Base-by-base conservation (phyloP, 2,329 filamentous ascomycete species). In the Venturia effusa region DNA sequence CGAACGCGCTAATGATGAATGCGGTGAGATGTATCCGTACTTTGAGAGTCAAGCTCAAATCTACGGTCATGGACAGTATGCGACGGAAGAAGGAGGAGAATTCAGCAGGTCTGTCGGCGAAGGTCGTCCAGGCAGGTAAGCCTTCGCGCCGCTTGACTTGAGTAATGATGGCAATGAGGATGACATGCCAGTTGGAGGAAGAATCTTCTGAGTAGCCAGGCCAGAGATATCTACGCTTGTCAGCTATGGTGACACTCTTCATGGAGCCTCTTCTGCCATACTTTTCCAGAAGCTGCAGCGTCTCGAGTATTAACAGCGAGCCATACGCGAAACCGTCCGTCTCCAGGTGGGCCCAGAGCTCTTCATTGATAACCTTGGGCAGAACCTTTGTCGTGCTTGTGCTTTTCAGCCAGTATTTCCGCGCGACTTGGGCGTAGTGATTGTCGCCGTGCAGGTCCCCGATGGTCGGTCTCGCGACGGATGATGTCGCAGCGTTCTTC, bases 71-170 rank as follows among this genome's bases (percentile, higher is more conserved):
- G 40, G 92, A 94, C 1, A 97, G 82, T 37, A 96, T 84, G 68
- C 94, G 90, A 68, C 90, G 89, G 76, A 97, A 97, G 66, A 99
- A 83, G 68, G 82, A 84, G 13, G 93, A 92, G 79, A 99, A 99
- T 62, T 94, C 89, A 70, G 86, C 82, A 15, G 91, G 84, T 55
- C 87, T 85, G 69, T 88, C 83, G 68, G 85, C 81, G 75, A 99
- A 97, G 67, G 91, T 81, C 63, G 83, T 83, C 95, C 95, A 99
- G 72, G 89, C 89, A 70, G 91, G 86, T 63, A 97, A 80, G 71
- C 89, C 88, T 73, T 97, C 93, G 68, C 90, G 85, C 71, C 88
- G 85, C 79, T 97, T 97, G 65, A 92, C 87, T 74, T 93, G 96
- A 67, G 89, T 84, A 70, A 99, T 87, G 67, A 97, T 76, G 19